Evolutionary conservation across 208 protist species (phyloP), one percentile per base, ranked within the genome.

Genomic region (Leishmania tropica): DNA sequence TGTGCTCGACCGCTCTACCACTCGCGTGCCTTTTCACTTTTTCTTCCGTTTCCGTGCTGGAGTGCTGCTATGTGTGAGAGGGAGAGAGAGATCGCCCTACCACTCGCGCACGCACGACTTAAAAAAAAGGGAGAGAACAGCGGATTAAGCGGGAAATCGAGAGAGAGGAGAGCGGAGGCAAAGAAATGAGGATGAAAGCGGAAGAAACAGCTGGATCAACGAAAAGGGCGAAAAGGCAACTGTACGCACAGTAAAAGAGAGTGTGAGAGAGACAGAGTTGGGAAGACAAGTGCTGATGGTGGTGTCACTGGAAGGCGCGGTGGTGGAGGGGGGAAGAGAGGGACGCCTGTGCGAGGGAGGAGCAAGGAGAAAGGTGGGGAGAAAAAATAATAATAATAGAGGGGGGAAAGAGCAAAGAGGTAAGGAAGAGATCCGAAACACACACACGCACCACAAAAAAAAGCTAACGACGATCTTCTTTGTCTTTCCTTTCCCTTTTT

Each of bases 41-140:
- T 37, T 60, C 56, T 47, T 42, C 42, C 37, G 45, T 24, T 40
- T 19, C 5, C 17, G 75, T 65, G 56, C 31, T 6, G 28, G 37
- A n/a, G 28, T 56, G 65, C 19, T n/a, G 65, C 75, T 42, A 42
- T 47, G 10, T 0, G 67, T 3, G n/a, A 78, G 42, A 67, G 80
- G 76, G 71, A 31, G 73, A 56, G 31, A 28, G 37, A n/a, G 37
- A 10, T 71, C 65, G 37, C 37, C 65, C 65, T 71, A 71, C 15
- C 40, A 42, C 65, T 21, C 37, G 65, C 65, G 40, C 65, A 71
- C 40, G 3, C 37, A 10, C 65, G 40, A 40, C 35, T 42, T 64
- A 62, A 64, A 62, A 75, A 37, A 53, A 40, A 54, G 51, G 81
- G 51, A 87, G 81, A 75, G 45, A 62, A 81, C 47, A 90, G 31